Base-by-base conservation (phyloP, 129 eudicot species). In the Dittrichia graveolens region DNA sequence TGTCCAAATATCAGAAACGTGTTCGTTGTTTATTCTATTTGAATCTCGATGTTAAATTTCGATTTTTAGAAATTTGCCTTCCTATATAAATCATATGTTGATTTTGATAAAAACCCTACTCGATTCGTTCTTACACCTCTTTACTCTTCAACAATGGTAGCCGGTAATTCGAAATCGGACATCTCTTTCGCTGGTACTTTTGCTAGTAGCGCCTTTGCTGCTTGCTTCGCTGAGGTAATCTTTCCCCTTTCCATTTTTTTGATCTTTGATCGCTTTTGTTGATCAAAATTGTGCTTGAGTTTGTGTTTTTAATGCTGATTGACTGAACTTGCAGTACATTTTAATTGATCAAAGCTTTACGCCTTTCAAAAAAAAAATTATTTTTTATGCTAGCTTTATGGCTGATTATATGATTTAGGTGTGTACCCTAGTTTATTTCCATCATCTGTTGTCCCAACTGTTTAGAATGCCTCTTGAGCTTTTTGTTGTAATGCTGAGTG, bases 221-320 rank as follows among this genome's bases (percentile, higher is more conserved):
- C 97, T 67, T 91, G 87, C 78, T 87, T 85, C 76, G 97, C 97
- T 37, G 97, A 90, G 97, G 97, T 91, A 73, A 5, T 52, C 12
- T 3, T 38, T 67, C 3, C 8, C 44, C 15, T 19, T 13, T 18
- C n/a, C 49, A 3, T 40, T 31, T 43, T 3, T 2, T 49, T 12
- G 15, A 4, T 13, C 18, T 24, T 35, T 43, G 60, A 75, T 66
- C 31, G 52, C 31, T 50, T 74, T 37, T 15, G 24, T 7, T 52
- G 40, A 39, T 72, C 59, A 19, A 40, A 58, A 46, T 44, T 14
- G 31, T 54, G 50, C 16, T 37, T 68, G 64, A 15, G 6, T 58
- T 58, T 13, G 0, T 12, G 15, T 64, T 41, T 18, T 14, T 44
- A 5, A 5, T 31, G 50, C 39, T 5, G 16, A 56, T 8, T 41